phyloP scores from a whole-genome alignment of 2,329 filamentous ascomycete genomes.

The Cercospora sojina region DNA sequence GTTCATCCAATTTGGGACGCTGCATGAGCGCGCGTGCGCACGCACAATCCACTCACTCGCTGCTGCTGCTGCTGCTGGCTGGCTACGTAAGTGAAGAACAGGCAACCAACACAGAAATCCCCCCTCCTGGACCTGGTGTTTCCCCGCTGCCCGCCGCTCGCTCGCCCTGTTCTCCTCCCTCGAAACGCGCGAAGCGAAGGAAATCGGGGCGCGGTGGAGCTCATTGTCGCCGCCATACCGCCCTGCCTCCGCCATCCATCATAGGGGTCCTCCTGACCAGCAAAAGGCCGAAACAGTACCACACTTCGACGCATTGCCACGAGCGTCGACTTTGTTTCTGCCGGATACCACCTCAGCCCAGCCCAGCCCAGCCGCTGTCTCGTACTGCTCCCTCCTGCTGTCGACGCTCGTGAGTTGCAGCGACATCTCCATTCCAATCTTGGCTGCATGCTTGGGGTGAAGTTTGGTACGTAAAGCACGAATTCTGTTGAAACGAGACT shows the following conservation, averaged over 20 bases:
- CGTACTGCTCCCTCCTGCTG: not conserved
- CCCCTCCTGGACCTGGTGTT: not conserved
- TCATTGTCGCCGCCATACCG: not conserved
- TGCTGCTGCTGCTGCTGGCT: not conserved
- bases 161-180: not conserved
- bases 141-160: not conserved
- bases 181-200: not conserved
- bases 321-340: slow-evolving; percentile 1
- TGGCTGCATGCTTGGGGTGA: not conserved
- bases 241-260: not conserved
- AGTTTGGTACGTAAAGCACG: not conserved
- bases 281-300: slow-evolving; percentile 8
- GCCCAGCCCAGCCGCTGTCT: not conserved
- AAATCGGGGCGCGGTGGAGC: slow-evolving; percentile 1
- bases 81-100: not conserved
- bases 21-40: not conserved
- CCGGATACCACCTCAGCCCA: not conserved
- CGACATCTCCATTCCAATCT: not conserved
- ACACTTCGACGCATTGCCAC: not conserved
- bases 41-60: not conserved
- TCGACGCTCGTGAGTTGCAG: not conserved
- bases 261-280: not conserved
- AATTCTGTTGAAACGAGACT: not conserved
- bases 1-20: slow-evolving; percentile 6
- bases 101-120: not conserved